A percentile compares a stretch with the other conserved stretches of the same genome.
These are phyloP conservation scores for Penicillium diatomitis DNA, from an alignment of 495 filamentous ascomycete genomes.

Conservation along the genomic window DNA sequence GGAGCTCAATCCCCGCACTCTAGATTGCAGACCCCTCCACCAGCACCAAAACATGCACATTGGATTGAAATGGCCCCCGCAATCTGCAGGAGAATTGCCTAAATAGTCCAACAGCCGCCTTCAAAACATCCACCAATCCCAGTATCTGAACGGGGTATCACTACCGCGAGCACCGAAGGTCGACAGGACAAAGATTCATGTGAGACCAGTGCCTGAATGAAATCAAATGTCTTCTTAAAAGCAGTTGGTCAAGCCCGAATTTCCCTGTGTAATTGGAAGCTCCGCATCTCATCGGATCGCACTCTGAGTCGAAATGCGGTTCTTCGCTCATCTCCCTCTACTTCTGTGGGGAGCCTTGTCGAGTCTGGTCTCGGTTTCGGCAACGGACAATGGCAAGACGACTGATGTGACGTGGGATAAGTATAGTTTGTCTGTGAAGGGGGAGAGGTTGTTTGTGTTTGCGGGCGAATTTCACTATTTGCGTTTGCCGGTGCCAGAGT, in stretches of 20 bases:
- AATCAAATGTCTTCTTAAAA: too few relatives aligned
- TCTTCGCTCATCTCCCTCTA: constrained; percentile 9
- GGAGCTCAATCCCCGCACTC: not conserved
- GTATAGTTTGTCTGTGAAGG: constrained; percentile 49
- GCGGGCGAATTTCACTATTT: constrained; percentile 52
- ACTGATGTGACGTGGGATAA: constrained; percentile 42
- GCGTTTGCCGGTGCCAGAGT: constrained; percentile 46
- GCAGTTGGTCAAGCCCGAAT: too few relatives aligned
- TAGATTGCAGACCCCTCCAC: not conserved
- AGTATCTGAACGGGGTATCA: constrained; percentile 9
- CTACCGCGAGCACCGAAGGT: constrained; percentile 20
- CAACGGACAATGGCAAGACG: constrained; percentile 18
- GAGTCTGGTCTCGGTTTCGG: constrained; percentile 32
- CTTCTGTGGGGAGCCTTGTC: constrained; percentile 21
- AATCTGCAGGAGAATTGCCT: constrained; percentile 16
- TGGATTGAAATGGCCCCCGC: constrained; percentile 7
- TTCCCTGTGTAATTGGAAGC: too few relatives aligned
- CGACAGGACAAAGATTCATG: not conserved
- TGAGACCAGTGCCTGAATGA: not conserved
- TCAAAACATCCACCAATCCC: constrained; percentile 27
- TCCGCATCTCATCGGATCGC: too few relatives aligned
- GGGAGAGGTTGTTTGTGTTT: constrained; percentile 47
- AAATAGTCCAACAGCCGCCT: constrained; percentile 5
- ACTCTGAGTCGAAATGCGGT: constrained; percentile 8
- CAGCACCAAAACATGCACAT: not conserved